Conservation (phyloP, 1,284 basidiomycete genomes). For the Sanghuangporus sanghuang region DNA sequence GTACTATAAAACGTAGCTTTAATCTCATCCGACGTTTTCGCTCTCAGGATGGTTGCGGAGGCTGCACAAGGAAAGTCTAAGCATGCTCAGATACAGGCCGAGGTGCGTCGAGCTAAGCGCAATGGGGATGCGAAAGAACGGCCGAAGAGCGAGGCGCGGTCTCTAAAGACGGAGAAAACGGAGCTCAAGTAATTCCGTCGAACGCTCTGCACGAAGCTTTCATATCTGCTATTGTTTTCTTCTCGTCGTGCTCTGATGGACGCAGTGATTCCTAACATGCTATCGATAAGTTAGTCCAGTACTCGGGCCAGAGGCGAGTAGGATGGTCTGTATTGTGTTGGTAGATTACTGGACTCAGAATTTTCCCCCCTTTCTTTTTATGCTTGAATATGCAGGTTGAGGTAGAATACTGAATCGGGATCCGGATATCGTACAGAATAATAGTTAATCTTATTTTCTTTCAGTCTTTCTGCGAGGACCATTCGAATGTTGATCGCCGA, state of each 20-base stretch:
- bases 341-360: too few species aligned
- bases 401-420: neutral
- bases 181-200: neutral
- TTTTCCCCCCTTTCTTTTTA: neutral
- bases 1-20: neutral
- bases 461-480: too few species aligned
- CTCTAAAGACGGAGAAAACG: neutral
- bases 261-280: too few species aligned
- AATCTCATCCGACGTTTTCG: constrained; percentile 7
- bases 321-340: too few species aligned
- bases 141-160: constrained; percentile 4
- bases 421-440: neutral
- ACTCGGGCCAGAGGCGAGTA: too few species aligned
- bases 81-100: constrained; percentile 37
- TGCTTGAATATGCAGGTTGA: neutral
- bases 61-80: constrained; percentile 63
- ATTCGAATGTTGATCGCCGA: too few species aligned
- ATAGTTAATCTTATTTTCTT: neutral
- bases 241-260: too few species aligned
- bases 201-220: too few species aligned
- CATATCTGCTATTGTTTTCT: too few species aligned
- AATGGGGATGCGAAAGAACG: neutral
- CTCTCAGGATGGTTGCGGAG: constrained; percentile 56
- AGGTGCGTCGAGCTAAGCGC: constrained; percentile 16
- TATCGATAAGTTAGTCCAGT: too few species aligned